Percentiles rank a stretch among this genome's conserved stretches.
Conservation (phyloP, 2,329 filamentous ascomycete species). For the Sclerotinia spermophila region DNA sequence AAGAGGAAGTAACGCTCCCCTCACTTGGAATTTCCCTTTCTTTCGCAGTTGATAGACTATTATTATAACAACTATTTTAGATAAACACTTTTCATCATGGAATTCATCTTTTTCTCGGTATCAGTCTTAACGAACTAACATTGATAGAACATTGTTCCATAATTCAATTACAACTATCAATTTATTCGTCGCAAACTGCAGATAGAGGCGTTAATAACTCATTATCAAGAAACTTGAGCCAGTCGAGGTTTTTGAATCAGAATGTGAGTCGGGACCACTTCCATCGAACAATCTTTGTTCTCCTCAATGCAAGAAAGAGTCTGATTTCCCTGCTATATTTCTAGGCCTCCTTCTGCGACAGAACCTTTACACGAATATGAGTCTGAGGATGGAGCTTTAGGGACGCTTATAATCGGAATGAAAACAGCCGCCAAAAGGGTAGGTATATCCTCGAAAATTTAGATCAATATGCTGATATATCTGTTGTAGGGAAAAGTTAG, state of each 20-base stretch:
- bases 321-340: not conserved
- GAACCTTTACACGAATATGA: not conserved
- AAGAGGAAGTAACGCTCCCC: not conserved
- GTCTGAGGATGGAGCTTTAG: not conserved
- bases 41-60: not conserved
- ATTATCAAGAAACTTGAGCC: not conserved
- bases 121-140: not conserved
- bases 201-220: not conserved
- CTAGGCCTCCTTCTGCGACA: not conserved
- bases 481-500: not conserved
- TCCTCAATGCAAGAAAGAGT: not conserved
- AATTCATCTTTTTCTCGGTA: not conserved
- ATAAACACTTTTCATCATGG: not conserved
- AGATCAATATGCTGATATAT: not conserved
- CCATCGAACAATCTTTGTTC: not conserved
- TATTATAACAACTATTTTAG: not conserved
- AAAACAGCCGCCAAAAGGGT: not conserved
- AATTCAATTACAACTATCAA: not conserved
- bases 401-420: not conserved
- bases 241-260: not conserved
- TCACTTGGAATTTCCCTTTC: not conserved
- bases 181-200: not conserved
- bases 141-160: not conserved
- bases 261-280: not conserved
- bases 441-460: not conserved